Base-by-base conservation (phyloP, 176 grass and related monocot species). In the Zea luxurians region DNA sequence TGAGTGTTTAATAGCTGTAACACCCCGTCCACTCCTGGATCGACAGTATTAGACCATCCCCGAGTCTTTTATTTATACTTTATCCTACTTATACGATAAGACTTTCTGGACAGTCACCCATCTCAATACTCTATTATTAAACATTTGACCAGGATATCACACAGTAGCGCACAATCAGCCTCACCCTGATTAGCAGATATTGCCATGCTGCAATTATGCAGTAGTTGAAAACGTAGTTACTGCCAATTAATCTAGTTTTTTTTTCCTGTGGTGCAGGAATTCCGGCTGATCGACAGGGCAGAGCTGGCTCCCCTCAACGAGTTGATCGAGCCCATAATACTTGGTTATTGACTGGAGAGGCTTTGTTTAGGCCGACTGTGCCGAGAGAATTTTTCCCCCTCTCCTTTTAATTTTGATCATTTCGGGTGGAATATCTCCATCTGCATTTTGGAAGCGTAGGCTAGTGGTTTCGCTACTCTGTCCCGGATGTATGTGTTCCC, bases 251-350 rank as follows among this genome's bases (percentile, higher is more conserved):
- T 49, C 45, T 36, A 1, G 7, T 27, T 70, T 48, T 13, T 48
- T 27, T 70, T 48, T 13, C 35, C 54, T 58, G 62, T 5, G 70
- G 10, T 80, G 42, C 82, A 98, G 96, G 96, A 95, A 81, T 99
- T 99, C 71, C 63, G 64, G 7, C 76, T 99, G 40, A 95, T 99
- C 5, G 90, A 99, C 70, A 88, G 82, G 67, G 48, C 66, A 49
- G 96, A 99, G 78, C 81, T 99, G 61, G 88, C 89, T 63, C 92
- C 96, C 60, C 96, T 99, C 9, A 82, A 78, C 20, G 90, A 99
- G 47, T 74, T 99, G 66, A 67, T 95, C 9, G 92, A 95, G 13
- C 79, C 92, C 17, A 94, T 98, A 79, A 75, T 82, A 17, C 61
- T 76, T 74, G 68, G 74, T 52, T 75, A 63, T 58, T 90, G 57